Percentiles rank a stretch among this genome's conserved stretches.
Evolutionary conservation across 129 eudicot genomes (phyloP).

Genomic region (Apium graveolens): DNA sequence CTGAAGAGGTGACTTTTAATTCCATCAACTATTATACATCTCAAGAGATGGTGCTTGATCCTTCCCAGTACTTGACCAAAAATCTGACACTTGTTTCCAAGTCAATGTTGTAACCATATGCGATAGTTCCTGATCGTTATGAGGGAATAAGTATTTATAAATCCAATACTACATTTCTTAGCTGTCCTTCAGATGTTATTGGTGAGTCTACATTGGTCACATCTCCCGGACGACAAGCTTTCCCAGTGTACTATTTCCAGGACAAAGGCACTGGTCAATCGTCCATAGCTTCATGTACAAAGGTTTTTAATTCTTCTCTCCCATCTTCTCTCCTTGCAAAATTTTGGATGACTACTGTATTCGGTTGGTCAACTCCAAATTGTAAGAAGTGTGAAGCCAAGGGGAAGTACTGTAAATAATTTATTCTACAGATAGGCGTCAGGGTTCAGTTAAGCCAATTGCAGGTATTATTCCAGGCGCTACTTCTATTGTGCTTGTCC

Average conservation of each 20-base stretch:
- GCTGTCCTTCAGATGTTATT: not conserved
- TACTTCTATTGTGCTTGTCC: not conserved
- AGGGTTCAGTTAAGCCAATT: not conserved
- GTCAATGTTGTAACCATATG: not conserved
- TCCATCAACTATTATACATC: not conserved
- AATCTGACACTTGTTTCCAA: not conserved
- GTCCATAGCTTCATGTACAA: not conserved
- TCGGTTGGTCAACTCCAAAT: not conserved
- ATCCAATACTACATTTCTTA: not conserved
- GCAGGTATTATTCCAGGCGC: not conserved
- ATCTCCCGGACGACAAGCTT: not conserved
- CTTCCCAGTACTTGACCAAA: not conserved
- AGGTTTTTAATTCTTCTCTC: not conserved
- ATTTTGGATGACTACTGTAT: not conserved
- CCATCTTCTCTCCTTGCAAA: not conserved
- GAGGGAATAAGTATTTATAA: not conserved
- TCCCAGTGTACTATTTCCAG: not conserved
- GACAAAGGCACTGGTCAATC: not conserved
- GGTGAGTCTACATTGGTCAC: not conserved
- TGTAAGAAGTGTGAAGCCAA: not conserved
- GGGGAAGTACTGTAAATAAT: not conserved
- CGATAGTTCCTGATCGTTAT: not conserved
- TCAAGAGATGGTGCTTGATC: not conserved
- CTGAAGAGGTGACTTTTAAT: constrained; percentile 26
- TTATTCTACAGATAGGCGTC: not conserved